Conservation (phyloP, 345 rosid genomes). For the Euphorbia pulcherrima region DNA sequence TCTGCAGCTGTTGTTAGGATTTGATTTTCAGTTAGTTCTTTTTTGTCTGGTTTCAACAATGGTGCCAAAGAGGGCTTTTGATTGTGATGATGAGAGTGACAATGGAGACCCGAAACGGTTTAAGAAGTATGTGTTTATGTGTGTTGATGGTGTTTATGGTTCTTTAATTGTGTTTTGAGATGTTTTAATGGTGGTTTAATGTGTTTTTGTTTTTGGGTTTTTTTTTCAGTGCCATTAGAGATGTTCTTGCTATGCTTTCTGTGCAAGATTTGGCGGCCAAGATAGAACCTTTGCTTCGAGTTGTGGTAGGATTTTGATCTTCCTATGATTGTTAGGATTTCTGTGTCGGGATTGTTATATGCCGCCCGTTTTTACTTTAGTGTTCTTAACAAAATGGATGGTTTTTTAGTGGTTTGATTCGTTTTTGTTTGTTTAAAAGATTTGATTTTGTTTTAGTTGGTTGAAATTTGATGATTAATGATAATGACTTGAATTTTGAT, state of each 20-base stretch:
- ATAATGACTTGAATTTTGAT: too few relatives aligned
- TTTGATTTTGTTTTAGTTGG: background rate
- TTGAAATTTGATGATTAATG: too few relatives aligned
- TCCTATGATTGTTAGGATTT: background rate
- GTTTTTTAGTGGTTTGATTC: background rate
- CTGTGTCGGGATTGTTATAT: too few relatives aligned
- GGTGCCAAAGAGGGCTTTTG: conserved; percentile 34
- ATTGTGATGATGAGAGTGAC: conserved; percentile 22
- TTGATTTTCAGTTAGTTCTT: background rate
- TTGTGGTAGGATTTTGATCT: conserved; percentile 34
- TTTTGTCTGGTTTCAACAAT: conserved; percentile 12
- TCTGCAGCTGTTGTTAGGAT: background rate
- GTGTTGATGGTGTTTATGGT: background rate
- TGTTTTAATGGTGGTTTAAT: background rate
- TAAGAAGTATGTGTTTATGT: conserved; percentile 21
- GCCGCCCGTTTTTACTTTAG: too few relatives aligned
- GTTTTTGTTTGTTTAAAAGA: background rate
- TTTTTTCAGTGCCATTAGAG: conserved; percentile 37
- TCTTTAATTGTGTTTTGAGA: conserved; percentile 1
- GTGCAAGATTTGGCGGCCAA: conserved; percentile 22
- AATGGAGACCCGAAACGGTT: conserved; percentile 27
- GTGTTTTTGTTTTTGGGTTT: conserved; percentile 7
- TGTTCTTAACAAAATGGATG: background rate
- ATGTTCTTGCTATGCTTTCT: conserved; percentile 37
- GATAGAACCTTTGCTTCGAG: conserved; percentile 49